Evolutionary conservation across 768 basidiomycete species (phyloP), one percentile per base, ranked within the genome.

Genomic region (Mycena chlorophos): DNA sequence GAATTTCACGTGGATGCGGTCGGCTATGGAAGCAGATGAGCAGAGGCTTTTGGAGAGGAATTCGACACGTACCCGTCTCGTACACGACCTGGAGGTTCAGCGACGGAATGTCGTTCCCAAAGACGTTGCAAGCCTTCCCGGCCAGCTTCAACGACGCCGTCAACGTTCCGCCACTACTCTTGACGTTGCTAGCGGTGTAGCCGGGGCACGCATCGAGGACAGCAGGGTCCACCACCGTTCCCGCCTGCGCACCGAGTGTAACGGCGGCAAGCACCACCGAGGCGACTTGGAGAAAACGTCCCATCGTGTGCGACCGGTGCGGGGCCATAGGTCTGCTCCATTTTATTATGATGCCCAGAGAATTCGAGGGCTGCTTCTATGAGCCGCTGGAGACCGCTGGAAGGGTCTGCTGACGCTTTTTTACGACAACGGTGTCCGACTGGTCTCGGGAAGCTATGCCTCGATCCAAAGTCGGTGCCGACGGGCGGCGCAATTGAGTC

Each of bases 1-100:
- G 49, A 87, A 82, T 65, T 86, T 86, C 56, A 87, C 66, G 56
- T 87, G 86, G 20, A 88, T 81, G 22, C 86, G 82, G 26, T 77
- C 75, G 4, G 66, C 83, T 85, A 57, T 20, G 14, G 14, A 19
- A 53, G 31, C 31, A 23, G 26, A 27, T 27, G 5, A 20, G 8
- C 37, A 30, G 2, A 17, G n/a, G n/a, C n/a, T n/a, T n/a, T 22
- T 12, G n/a, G 3, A 1, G 6, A 19, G 20, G 14, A 43, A 29
- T 13, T 23, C 16, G 29, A 26, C 6, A 64, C 75, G 52, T 37
- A 82, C 85, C 67, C 2, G 84, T 84, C 65, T 88, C 84, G 54
- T 87, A 86, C 1, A 73, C 77, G 29, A 87, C 84, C 25, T 68
- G 67, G 48, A 88, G 66, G 14, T 69, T 68, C 28, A 89, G 70